These are phyloP conservation scores for Pisolithus marmoratus DNA, from an alignment of 768 basidiomycete genomes.

Conservation along the genomic window DNA sequence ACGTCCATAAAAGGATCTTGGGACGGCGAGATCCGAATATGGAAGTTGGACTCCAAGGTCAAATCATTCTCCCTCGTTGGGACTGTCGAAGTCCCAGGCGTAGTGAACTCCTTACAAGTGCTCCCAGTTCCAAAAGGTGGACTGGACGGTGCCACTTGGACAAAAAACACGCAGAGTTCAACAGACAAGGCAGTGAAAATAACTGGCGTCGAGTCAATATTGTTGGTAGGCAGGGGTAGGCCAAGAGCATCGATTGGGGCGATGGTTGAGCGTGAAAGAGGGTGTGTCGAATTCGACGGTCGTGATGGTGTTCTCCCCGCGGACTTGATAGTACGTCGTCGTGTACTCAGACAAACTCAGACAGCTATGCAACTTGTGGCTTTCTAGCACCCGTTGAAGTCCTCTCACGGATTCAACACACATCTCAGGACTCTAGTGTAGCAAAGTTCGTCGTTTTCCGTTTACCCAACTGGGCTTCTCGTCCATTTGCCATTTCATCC, in stretches of 20 bases:
- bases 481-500: too few species aligned
- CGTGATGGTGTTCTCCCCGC: constrained; percentile 53
- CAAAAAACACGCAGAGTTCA: constrained; percentile 12
- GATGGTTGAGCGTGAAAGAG: constrained; percentile 76
- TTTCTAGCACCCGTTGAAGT: neutral
- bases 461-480: too few species aligned
- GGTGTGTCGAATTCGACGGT: constrained; percentile 70
- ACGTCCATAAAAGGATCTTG: constrained; percentile 68
- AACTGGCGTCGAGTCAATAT: constrained; percentile 29
- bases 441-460: too few species aligned
- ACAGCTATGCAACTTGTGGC: neutral
- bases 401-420: too few species aligned
- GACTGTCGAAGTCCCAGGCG: constrained; percentile 62
- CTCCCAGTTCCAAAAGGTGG: constrained; percentile 44
- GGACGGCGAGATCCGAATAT: constrained; percentile 85
- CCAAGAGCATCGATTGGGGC: constrained; percentile 84
- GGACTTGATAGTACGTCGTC: constrained; percentile 13
- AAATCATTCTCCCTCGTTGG: constrained; percentile 70
- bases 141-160: constrained; percentile 40
- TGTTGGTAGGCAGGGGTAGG: constrained; percentile 79
- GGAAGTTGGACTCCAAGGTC: constrained; percentile 79
- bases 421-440: too few species aligned
- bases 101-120: constrained; percentile 89
- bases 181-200: constrained; percentile 28
- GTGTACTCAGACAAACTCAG: neutral